phyloP scores from a whole-genome alignment of 345 rosid genomes.

The Melaleuca alternifolia region DNA sequence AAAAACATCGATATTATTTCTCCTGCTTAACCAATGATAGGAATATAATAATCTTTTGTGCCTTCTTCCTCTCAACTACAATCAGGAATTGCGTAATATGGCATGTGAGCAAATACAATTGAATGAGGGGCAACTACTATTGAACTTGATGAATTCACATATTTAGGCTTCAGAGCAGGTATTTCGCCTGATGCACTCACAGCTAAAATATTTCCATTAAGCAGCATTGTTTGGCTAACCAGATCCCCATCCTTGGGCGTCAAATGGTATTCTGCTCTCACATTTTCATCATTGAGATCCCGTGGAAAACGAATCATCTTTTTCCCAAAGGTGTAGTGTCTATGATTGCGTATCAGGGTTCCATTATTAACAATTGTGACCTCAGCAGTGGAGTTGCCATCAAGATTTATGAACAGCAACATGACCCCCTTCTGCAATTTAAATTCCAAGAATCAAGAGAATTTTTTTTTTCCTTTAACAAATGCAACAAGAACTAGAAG shows the following conservation, averaged over 20 bases:
- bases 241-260: conserved; percentile 64
- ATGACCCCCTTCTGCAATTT: conserved; percentile 67
- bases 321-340: conserved; percentile 1
- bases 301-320: conserved; percentile 1
- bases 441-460: not conserved
- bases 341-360: not conserved
- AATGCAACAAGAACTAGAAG: not conserved
- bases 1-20: not conserved
- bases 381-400: conserved; percentile 40
- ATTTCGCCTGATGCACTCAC: conserved; percentile 54
- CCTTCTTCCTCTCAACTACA: conserved; percentile 20
- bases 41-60: conserved; percentile 8
- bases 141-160: conserved; percentile 35
- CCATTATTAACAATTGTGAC: conserved; percentile 13
- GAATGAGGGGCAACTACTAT: conserved; percentile 57
- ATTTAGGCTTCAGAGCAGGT: conserved; percentile 49
- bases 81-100: conserved; percentile 36
- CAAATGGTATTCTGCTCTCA: conserved; percentile 85
- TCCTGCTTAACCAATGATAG: not conserved
- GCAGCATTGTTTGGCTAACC: conserved; percentile 76
- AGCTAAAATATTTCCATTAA: conserved; percentile 54
- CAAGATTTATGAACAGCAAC: conserved; percentile 64
- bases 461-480: not conserved
- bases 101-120: conserved; percentile 61
- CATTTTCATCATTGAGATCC: conserved; percentile 6